Evolutionary conservation across 2,329 filamentous ascomycete species (phyloP).

Genomic region (Sclerotinia subarctica): DNA sequence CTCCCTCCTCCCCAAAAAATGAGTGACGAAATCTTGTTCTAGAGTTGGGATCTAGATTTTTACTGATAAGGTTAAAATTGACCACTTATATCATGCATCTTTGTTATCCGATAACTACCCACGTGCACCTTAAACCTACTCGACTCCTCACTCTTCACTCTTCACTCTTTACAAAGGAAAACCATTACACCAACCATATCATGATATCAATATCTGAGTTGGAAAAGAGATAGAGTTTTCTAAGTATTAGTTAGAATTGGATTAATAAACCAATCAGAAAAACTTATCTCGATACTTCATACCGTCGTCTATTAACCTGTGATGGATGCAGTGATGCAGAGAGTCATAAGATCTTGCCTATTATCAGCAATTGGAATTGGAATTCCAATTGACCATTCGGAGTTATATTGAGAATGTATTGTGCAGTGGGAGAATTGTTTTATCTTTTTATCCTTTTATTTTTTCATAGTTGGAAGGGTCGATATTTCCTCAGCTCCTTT

Average conservation of each 20-base stretch:
- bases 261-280: neutral
- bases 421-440: neutral
- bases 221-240: neutral
- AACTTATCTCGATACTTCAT: too few species aligned
- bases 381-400: neutral
- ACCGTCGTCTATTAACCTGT: too few species aligned
- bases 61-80: too few species aligned
- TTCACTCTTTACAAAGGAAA: too few species aligned
- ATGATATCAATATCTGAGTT: too few species aligned
- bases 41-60: too few species aligned
- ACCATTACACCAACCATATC: too few species aligned
- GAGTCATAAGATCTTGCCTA: neutral
- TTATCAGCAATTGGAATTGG: neutral
- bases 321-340: neutral
- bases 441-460: neutral
- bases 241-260: neutral
- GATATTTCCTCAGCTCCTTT: neutral
- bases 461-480: neutral
- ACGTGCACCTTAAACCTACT: too few species aligned
- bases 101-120: too few species aligned
- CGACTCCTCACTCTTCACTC: too few species aligned
- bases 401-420: neutral
- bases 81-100: neutral
- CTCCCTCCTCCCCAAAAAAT: too few species aligned
- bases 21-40: too few species aligned